phyloP scores from a whole-genome alignment of 164 flowering plant species.

The Piper betle region DNA sequence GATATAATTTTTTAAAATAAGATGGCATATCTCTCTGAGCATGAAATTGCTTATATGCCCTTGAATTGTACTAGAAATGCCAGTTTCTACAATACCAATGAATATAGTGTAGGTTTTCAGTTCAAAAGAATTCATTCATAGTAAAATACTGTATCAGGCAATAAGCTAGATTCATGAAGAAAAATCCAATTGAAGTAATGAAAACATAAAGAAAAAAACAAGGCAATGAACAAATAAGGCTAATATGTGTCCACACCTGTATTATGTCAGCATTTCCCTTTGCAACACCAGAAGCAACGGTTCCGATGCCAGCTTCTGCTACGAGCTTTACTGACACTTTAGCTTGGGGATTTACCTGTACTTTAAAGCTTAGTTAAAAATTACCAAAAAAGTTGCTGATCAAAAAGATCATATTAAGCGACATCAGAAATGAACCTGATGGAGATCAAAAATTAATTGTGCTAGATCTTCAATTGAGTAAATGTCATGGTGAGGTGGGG shows the following conservation, averaged over 20 bases:
- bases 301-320: conserved; percentile 99
- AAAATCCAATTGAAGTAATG: too few species aligned
- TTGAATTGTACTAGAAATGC: too few species aligned
- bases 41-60: too few species aligned
- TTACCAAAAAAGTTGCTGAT: background rate
- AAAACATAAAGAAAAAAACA: background rate
- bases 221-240: background rate
- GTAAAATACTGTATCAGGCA: too few species aligned
- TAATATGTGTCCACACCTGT: conserved; percentile 43
- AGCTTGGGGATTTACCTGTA: conserved; percentile 91
- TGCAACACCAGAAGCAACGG: conserved; percentile 99
- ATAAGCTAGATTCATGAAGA: too few species aligned
- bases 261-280: conserved; percentile 98
- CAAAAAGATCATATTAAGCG: background rate
- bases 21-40: too few species aligned
- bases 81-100: too few species aligned
- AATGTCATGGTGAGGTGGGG: conserved; percentile 99
- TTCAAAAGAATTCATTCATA: too few species aligned
- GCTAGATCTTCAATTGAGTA: conserved; percentile 99
- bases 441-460: conserved; percentile 92
- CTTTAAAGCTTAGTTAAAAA: conserved; percentile 2
- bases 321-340: conserved; percentile 99
- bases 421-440: conserved; percentile 54
- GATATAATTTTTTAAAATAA: too few species aligned
- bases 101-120: too few species aligned